Conservation (phyloP, 2,329 filamentous ascomycete species). For the Dothidotthia symphoricarpi region DNA sequence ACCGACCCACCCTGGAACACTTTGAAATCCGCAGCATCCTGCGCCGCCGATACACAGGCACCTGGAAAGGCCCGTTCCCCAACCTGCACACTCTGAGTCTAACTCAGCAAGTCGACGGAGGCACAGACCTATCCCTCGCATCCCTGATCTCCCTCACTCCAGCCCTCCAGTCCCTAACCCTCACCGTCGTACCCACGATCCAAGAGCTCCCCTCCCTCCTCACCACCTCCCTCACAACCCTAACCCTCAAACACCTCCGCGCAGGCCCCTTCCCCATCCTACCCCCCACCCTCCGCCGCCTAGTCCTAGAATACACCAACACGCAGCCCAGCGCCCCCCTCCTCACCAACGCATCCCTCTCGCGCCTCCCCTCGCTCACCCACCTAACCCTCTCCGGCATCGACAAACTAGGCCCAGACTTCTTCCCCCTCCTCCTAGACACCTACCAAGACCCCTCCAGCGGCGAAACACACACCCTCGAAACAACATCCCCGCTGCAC, state of each 20-base stretch:
- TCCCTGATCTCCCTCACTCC: constrained; percentile 14
- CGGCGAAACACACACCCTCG: not conserved
- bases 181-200: constrained; percentile 8
- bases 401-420: constrained; percentile 1
- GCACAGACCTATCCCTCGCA: not conserved
- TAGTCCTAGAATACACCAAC: constrained; percentile 8
- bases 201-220: not conserved
- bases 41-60: not conserved
- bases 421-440: constrained; percentile 17
- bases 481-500: constrained; percentile 5
- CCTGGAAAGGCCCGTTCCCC: constrained; percentile 28
- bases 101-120: not conserved
- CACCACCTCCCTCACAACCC: constrained; percentile 7
- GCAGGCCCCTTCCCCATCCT: constrained; percentile 6
- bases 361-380: constrained; percentile 13
- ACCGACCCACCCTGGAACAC: constrained; percentile 24
- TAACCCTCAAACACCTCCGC: constrained; percentile 11
- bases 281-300: constrained; percentile 17
- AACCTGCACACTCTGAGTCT: constrained; percentile 26
- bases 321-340: not conserved
- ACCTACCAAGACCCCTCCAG: constrained; percentile 1
- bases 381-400: constrained; percentile 20
- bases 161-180: constrained; percentile 11
- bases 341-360: not conserved
- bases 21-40: constrained; percentile 19